phyloP scores from a whole-genome alignment of 345 rosid species.

The Aquilaria yunnanensis region DNA sequence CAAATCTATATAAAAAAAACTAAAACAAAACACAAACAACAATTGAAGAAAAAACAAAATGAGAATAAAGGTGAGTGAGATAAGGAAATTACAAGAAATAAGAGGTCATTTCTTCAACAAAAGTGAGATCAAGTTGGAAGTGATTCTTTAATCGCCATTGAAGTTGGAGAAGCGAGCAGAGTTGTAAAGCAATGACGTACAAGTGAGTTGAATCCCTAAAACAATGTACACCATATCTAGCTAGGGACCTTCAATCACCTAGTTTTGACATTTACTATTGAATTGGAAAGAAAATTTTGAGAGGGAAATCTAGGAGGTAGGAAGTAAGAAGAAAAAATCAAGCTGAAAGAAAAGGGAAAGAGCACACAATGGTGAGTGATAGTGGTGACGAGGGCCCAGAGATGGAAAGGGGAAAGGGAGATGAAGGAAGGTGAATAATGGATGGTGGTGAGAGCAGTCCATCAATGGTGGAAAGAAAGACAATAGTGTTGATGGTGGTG shows the following conservation, averaged over 20 bases:
- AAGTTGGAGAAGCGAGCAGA: conserved; percentile 31
- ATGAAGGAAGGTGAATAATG: too few relatives aligned
- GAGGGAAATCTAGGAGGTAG: conserved; percentile 7
- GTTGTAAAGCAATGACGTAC: conserved; percentile 23
- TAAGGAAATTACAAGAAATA: conserved; percentile 36
- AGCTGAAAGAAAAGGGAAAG: conserved; percentile 1
- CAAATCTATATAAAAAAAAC: too few relatives aligned
- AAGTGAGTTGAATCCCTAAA: conserved; percentile 50
- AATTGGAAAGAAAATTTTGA: too few relatives aligned
- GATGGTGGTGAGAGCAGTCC: too few relatives aligned
- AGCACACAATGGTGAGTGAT: too few relatives aligned
- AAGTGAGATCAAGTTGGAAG: conserved; percentile 25
- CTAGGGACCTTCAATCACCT: too few relatives aligned
- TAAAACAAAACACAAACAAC: neutral
- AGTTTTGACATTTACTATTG: neutral
- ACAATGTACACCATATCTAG: conserved; percentile 49
- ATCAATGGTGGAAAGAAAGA: too few relatives aligned
- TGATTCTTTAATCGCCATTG: conserved; percentile 43
- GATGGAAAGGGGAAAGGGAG: too few relatives aligned
- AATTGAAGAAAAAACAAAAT: neutral
- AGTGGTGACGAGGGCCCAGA: too few relatives aligned
- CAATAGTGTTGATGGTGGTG: too few relatives aligned
- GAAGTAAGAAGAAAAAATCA: conserved; percentile 2
- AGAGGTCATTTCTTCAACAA: conserved; percentile 39
- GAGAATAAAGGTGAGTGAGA: neutral